phyloP scores from a whole-genome alignment of 129 eudicot genomes.

The Saussurea involucrata region DNA sequence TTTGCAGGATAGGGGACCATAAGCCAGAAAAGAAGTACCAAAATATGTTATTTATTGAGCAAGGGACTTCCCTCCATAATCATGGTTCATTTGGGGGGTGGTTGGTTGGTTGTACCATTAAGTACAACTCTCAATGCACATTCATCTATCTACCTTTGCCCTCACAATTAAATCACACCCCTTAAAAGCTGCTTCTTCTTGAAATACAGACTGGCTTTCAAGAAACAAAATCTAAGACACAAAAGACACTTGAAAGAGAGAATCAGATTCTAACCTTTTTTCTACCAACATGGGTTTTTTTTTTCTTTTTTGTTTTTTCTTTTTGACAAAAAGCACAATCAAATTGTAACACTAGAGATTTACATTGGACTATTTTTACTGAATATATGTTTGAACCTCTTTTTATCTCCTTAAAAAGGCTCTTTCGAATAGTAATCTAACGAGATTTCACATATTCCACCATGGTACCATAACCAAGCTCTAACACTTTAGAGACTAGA shows the following conservation, averaged over 20 bases:
- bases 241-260: conserved; percentile 13
- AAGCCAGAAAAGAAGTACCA: conserved; percentile 51
- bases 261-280: conserved; percentile 29
- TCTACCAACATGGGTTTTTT: conserved; percentile 31
- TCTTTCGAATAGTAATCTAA: no score
- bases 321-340: no score
- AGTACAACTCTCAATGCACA: conserved; percentile 30
- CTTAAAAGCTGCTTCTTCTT: neutral
- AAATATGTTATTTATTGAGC: conserved; percentile 37
- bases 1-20: conserved; percentile 77
- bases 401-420: no score
- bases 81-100: conserved; percentile 14
- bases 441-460: no score
- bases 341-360: conserved; percentile 22
- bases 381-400: neutral
- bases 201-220: conserved; percentile 17
- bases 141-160: neutral
- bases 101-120: conserved; percentile 19
- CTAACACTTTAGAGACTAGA: neutral
- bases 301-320: no score
- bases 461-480: neutral
- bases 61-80: conserved; percentile 27
- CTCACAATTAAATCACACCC: neutral
- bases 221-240: conserved; percentile 9
- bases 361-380: neutral